A percentile compares a stretch with the other conserved stretches of the same genome.
Conservation (phyloP, 108 stramenopile genomes). For the Nitzschia sp. region DNA sequence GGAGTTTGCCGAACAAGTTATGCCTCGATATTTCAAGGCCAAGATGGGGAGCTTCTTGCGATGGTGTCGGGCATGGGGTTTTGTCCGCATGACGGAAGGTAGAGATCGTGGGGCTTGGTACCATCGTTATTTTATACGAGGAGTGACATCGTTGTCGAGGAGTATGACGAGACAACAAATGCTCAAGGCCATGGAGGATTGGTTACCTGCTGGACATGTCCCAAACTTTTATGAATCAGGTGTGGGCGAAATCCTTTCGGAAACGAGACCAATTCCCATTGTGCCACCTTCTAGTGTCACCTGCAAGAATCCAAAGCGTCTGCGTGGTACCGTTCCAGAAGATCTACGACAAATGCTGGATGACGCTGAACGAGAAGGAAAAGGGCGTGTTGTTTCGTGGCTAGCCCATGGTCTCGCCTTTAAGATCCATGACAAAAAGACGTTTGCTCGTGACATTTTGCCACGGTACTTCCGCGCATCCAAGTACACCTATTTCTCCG, state of each 20-base stretch:
- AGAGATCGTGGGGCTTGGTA: slow-evolving; percentile 39
- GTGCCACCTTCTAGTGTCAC: slow-evolving; percentile 6
- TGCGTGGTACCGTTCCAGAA: slow-evolving; percentile 33
- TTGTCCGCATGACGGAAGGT: slow-evolving; percentile 53
- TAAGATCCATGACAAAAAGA: slow-evolving; percentile 40
- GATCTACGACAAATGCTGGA: slow-evolving; percentile 32
- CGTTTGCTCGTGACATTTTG: slow-evolving; percentile 55
- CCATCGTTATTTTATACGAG: slow-evolving; percentile 47
- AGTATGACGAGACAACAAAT: slow-evolving; percentile 23
- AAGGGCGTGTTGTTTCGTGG: slow-evolving; percentile 43
- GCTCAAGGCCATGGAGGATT: slow-evolving; percentile 35
- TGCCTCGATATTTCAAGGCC: slow-evolving; percentile 36
- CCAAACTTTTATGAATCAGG: slow-evolving; percentile 32
- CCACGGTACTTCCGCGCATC: slow-evolving; percentile 37
- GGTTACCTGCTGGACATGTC: slow-evolving; percentile 23
- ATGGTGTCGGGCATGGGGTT: slow-evolving; percentile 77
- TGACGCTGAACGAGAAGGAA: slow-evolving; percentile 22
- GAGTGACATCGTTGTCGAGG: slow-evolving; percentile 17
- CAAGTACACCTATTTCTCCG: slow-evolving; percentile 33
- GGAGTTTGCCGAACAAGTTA: slow-evolving; percentile 59
- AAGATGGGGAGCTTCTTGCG: slow-evolving; percentile 27
- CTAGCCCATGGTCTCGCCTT: slow-evolving; percentile 60
- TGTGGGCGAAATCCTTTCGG: slow-evolving; percentile 11
- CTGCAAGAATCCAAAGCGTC: slow-evolving; percentile 16
- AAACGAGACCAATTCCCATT: not conserved